Conservation (phyloP, 306 rosid species). For the Rosa lucieae region DNA sequence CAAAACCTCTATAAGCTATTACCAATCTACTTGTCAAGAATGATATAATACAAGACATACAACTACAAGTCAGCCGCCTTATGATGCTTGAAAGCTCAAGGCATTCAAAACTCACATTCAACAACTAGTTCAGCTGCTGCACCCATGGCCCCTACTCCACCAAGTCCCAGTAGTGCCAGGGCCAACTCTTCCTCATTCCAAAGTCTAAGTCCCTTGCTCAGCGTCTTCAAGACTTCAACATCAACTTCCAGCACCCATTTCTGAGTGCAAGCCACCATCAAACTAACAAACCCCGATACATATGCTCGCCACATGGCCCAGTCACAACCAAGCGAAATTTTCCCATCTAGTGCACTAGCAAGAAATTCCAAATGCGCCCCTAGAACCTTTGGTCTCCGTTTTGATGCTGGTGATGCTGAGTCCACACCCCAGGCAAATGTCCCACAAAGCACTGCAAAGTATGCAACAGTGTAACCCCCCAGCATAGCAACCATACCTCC, state of each 20-base stretch:
- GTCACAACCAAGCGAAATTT: constrained; percentile 57
- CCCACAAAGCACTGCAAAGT: constrained; percentile 61
- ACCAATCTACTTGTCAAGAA: neutral
- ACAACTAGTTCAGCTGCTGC: constrained; percentile 76
- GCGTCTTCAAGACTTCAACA: constrained; percentile 57
- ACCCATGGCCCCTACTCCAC: constrained; percentile 77
- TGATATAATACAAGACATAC: neutral
- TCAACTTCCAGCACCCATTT: constrained; percentile 66
- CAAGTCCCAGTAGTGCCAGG: constrained; percentile 64
- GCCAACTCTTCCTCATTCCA: constrained; percentile 79
- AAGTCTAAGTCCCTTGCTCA: constrained; percentile 64
- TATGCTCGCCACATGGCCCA: constrained; percentile 70
- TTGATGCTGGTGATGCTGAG: constrained; percentile 39
- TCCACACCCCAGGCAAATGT: constrained; percentile 86
- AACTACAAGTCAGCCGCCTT: neutral
- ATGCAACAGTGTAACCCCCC: constrained; percentile 79
- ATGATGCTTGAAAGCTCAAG: neutral
- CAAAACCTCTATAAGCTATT: neutral
- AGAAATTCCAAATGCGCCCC: constrained; percentile 70
- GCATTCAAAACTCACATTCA: constrained; percentile 34
- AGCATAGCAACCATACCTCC: constrained; percentile 67
- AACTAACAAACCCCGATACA: constrained; percentile 63
- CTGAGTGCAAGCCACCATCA: constrained; percentile 66
- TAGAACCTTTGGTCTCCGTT: constrained; percentile 53
- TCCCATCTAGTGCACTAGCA: constrained; percentile 57